Conservation (phyloP, 106 monocot genomes). For the Xerophyta viscosa region DNA sequence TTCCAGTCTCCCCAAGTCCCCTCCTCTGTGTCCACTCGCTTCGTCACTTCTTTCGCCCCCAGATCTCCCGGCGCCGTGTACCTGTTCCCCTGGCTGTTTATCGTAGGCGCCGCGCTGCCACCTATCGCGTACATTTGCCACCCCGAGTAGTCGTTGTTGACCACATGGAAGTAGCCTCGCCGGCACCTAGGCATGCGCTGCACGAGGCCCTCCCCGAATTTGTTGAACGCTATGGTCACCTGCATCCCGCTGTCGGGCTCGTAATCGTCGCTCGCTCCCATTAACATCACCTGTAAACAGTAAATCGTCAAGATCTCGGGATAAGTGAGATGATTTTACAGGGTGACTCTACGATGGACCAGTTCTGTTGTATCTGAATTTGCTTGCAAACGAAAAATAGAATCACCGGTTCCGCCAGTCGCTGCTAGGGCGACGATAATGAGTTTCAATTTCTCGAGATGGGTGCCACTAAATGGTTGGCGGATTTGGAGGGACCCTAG, state of each 20-base stretch:
- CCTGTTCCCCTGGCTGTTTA: slow-evolving; percentile 69
- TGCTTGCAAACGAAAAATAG: background rate
- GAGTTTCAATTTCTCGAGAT: too few relatives aligned
- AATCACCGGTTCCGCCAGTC: too few relatives aligned
- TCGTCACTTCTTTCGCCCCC: slow-evolving; percentile 41
- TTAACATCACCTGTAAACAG: slow-evolving; percentile 59
- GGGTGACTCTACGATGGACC: too few relatives aligned
- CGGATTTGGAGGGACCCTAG: too few relatives aligned
- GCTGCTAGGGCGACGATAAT: too few relatives aligned
- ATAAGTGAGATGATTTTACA: too few relatives aligned
- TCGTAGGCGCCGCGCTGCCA: slow-evolving; percentile 59
- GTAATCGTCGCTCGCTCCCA: slow-evolving; percentile 61
- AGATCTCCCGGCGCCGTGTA: slow-evolving; percentile 29
- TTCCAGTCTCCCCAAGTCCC: slow-evolving; percentile 67
- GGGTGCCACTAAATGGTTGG: too few relatives aligned
- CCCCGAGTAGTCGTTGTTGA: slow-evolving; percentile 56
- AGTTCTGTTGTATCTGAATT: too few relatives aligned
- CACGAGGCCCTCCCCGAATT: slow-evolving; percentile 45
- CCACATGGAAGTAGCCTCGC: slow-evolving; percentile 54
- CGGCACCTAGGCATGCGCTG: slow-evolving; percentile 72
- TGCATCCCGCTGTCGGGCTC: slow-evolving; percentile 51
- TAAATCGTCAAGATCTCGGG: too few relatives aligned
- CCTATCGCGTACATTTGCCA: slow-evolving; percentile 84
- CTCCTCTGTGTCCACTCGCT: slow-evolving; percentile 50
- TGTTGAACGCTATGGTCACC: slow-evolving; percentile 78